Evolutionary conservation across 1,139 yeast genomes (phyloP), one percentile per base, ranked within the genome.

Genomic region (Protomyces gravidus): DNA sequence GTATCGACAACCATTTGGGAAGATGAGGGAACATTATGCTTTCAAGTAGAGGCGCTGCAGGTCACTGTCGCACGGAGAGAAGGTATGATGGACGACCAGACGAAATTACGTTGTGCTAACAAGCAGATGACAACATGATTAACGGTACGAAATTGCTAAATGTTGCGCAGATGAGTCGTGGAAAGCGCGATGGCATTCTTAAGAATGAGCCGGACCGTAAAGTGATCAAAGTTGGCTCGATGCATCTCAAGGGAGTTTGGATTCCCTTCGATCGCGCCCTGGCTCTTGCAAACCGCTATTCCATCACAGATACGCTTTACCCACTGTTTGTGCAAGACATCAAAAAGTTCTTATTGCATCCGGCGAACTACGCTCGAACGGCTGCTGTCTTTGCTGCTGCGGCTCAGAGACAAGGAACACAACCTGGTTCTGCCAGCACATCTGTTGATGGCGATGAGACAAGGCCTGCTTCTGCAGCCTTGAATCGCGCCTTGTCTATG

Each of bases 241-340:
- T 90, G 97, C 96, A 90, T 71, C 78, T 90, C 68, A 90, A 90
- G 74, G 98, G 98, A 58, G 97, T 90, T 51, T 90, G 97, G 97
- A 89, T 90, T 65, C 97, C 97, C 0, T 89, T 89, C 71, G 97
- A 90, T 66, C 78, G 97, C 59, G 97, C 97, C 0, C 76, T 87
- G 56, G 86, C 88, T 27, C 86, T 90, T 83, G 96, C 97, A 33
- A 89, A 87, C 73, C 78, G 87, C 67, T 97, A 90, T 73, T 85
- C 88, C 50, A 89, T 90, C 63, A 89, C 86, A 45, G 96, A 89
- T 69, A 71, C 85, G 65, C 78, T 90, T 65, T 89, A 88, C 70
- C 97, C 97, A 1, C 77, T 89, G 64, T 89, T 89, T 73, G 96
- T 89, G 48, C 81, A 87, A 65, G 95, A 89, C 71, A 88, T 89